phyloP scores from a whole-genome alignment of 345 rosid species.

The Populus davidiana region DNA sequence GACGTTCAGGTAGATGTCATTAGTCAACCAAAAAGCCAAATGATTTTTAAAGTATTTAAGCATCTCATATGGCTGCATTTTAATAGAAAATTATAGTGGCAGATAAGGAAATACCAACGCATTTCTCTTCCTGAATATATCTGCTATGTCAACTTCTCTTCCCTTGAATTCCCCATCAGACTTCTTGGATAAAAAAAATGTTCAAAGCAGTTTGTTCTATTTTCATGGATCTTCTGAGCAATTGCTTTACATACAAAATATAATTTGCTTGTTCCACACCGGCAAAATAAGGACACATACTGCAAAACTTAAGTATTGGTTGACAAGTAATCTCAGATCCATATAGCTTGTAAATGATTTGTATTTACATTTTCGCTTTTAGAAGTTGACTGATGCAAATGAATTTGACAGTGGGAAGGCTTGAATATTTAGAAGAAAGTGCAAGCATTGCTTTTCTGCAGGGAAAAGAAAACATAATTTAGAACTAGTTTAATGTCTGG shows the following conservation, averaged over 20 bases:
- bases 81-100: background rate
- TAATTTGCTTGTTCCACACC: background rate
- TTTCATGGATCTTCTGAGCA: background rate
- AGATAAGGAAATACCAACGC: background rate
- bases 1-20: background rate
- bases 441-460: constrained; percentile 2
- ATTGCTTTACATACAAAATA: background rate
- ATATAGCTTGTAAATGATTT: constrained; percentile 19
- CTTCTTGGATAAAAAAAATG: background rate
- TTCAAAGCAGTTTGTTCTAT: background rate
- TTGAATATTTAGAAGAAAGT: constrained; percentile 2
- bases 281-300: constrained; percentile 7
- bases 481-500: constrained; percentile 6
- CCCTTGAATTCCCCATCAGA: background rate
- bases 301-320: constrained; percentile 1
- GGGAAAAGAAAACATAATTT: background rate
- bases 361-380: constrained; percentile 36
- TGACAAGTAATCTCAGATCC: constrained; percentile 14
- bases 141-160: background rate
- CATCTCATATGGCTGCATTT: background rate
- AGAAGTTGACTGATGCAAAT: constrained; percentile 11
- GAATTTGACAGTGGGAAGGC: background rate
- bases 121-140: background rate
- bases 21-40: background rate
- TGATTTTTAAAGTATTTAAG: background rate